A percentile compares a stretch with the other conserved stretches of the same genome.
Evolutionary conservation across 2,329 filamentous ascomycete species (phyloP).

Genomic region (Epichloe uncinata): DNA sequence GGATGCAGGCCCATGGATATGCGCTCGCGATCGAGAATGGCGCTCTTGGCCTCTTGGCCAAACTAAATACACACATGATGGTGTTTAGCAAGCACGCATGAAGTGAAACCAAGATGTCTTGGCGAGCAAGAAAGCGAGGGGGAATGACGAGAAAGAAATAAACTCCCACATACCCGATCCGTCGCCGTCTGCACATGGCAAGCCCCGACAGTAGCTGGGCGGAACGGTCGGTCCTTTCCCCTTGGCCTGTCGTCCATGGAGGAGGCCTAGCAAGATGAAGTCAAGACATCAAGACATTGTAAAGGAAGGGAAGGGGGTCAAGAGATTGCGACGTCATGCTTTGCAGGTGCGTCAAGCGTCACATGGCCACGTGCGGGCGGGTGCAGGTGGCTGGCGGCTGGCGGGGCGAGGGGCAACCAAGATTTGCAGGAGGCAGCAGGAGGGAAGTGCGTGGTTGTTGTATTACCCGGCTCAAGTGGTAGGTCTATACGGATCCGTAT

Average conservation of each 20-base stretch:
- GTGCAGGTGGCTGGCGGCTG: too few relatives aligned
- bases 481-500: too few relatives aligned
- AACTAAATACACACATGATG: slow-evolving; percentile 16
- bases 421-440: too few relatives aligned
- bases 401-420: too few relatives aligned
- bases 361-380: too few relatives aligned
- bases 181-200: slow-evolving; percentile 24
- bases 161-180: slow-evolving; percentile 20
- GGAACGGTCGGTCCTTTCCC: slow-evolving; percentile 7
- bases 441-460: too few relatives aligned
- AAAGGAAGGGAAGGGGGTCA: not conserved
- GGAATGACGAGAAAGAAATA: not conserved
- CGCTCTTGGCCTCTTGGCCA: slow-evolving; percentile 20
- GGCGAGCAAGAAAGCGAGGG: too few relatives aligned
- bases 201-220: slow-evolving; percentile 20
- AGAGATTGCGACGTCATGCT: not conserved
- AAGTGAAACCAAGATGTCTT: not conserved
- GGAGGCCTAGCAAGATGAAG: slow-evolving; percentile 3
- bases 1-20: slow-evolving; percentile 6
- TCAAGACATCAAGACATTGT: not conserved
- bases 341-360: too few relatives aligned
- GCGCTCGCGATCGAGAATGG: slow-evolving; percentile 23
- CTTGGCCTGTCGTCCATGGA: slow-evolving; percentile 9
- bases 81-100: not conserved
- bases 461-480: too few relatives aligned